A percentile compares a stretch with the other conserved stretches of the same genome.
These are phyloP conservation scores for Quercus bicolor DNA, from an alignment of 306 rosid genomes.

Conservation along the genomic window DNA sequence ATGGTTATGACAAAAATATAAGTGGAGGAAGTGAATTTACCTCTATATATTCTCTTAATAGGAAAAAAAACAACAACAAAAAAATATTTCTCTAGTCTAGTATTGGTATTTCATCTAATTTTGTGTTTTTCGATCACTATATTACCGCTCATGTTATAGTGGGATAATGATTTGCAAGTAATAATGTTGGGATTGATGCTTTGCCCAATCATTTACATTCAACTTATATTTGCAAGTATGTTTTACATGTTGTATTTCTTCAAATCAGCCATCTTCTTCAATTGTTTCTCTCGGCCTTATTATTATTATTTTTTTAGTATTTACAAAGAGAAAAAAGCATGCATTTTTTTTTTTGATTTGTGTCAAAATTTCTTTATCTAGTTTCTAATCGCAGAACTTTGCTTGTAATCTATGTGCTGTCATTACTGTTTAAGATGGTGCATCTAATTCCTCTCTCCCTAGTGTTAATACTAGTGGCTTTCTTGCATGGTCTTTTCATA, in stretches of 20 bases:
- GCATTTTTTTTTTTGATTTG: neutral
- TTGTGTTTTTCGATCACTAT: no score
- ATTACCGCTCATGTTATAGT: no score
- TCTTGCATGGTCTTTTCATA: constrained; percentile 19
- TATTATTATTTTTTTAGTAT: no score
- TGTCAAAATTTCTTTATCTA: neutral
- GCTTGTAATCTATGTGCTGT: neutral
- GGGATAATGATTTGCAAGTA: no score
- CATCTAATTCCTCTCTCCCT: neutral
- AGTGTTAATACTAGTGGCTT: constrained; percentile 6
- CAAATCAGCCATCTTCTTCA: neutral
- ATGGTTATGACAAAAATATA: no score
- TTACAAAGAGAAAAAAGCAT: no score
- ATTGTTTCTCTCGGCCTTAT: neutral
- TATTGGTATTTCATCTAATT: no score
- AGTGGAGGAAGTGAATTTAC: no score
- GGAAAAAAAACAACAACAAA: no score
- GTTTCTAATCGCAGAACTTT: neutral
- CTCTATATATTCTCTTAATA: no score
- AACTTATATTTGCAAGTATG: neutral
- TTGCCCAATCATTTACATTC: neutral
- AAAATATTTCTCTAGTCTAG: no score
- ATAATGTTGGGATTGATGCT: neutral
- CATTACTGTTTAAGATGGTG: neutral
- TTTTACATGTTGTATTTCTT: neutral